A percentile compares a stretch with the other conserved stretches of the same genome.
Evolutionary conservation across 148 eudicot species (phyloP).

Genomic region (Nyssa sinensis): DNA sequence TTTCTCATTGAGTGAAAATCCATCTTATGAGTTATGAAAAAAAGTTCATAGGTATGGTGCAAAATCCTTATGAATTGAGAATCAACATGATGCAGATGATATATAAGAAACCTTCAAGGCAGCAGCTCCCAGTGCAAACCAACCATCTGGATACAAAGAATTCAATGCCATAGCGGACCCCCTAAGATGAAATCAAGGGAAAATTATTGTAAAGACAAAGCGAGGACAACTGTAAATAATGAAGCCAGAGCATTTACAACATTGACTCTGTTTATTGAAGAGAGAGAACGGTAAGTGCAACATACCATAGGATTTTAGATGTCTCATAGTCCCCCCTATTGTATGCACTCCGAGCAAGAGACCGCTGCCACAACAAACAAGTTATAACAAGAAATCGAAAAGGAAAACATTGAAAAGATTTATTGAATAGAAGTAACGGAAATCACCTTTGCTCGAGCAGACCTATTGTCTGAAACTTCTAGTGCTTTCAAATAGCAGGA

Average conservation of each 20-base stretch:
- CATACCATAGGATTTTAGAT: slow-evolving; percentile 67
- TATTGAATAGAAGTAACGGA: slow-evolving; percentile 9
- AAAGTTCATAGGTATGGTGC: slow-evolving; percentile 4
- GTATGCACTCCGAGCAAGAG: slow-evolving; percentile 94
- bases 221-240: not conserved
- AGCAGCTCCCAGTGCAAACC: slow-evolving; percentile 99
- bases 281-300: not conserved
- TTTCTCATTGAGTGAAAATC: not conserved
- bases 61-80: not conserved
- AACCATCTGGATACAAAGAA: slow-evolving; percentile 90
- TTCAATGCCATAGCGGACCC: slow-evolving; percentile 88
- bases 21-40: not conserved
- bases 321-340: slow-evolving; percentile 76
- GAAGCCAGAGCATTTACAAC: not conserved
- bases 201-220: slow-evolving; percentile 6
- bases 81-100: slow-evolving; percentile 9
- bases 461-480: slow-evolving; percentile 72
- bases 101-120: slow-evolving; percentile 64
- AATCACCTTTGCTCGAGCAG: slow-evolving; percentile 83
- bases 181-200: slow-evolving; percentile 37
- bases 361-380: slow-evolving; percentile 43
- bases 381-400: slow-evolving; percentile 4
- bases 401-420: not conserved
- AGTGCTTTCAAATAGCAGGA: slow-evolving; percentile 79
- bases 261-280: no score